Percentiles rank a stretch among this genome's conserved stretches.
Conservation (phyloP, 257 asterid genomes). For the Gentiana straminea region DNA sequence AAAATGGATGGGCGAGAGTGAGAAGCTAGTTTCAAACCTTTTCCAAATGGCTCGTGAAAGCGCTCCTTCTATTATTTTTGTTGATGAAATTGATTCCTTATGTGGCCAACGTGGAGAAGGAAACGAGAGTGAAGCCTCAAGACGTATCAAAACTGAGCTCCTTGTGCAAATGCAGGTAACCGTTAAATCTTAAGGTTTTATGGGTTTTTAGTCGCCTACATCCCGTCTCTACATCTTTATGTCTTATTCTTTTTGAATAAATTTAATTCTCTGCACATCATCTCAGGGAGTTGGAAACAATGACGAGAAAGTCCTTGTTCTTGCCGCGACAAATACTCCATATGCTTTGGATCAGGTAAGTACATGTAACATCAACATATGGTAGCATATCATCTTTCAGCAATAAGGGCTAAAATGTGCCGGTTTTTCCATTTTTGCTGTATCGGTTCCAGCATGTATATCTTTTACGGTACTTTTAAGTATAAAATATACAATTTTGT, state of each 20-base stretch:
- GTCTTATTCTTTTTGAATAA: too few relatives aligned
- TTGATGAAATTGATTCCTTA: conserved; percentile 94
- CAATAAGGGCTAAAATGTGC: background rate
- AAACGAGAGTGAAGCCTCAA: conserved; percentile 97
- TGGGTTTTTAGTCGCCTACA: too few relatives aligned
- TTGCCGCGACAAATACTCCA: conserved; percentile 98
- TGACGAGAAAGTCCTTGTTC: conserved; percentile 97
- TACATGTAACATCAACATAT: background rate
- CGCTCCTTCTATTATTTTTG: conserved; percentile 83
- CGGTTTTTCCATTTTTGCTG: background rate
- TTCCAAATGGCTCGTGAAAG: conserved; percentile 99
- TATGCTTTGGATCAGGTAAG: conserved; percentile 95
- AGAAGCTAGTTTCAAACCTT: conserved; percentile 93
- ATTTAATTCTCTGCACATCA: too few relatives aligned
- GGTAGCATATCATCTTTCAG: background rate
- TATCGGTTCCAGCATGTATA: background rate
- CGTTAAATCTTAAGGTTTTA: background rate
- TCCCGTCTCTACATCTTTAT: too few relatives aligned
- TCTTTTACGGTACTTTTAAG: background rate
- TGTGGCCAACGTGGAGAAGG: conserved; percentile 98
- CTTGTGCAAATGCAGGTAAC: conserved; percentile 99
- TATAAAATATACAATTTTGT: background rate
- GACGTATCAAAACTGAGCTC: conserved; percentile 91
- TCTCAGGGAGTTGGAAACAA: conserved; percentile 73
- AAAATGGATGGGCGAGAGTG: conserved; percentile 99